Base-by-base conservation (phyloP, 1,284 basidiomycete species). In the Wallemia mellicola region DNA sequence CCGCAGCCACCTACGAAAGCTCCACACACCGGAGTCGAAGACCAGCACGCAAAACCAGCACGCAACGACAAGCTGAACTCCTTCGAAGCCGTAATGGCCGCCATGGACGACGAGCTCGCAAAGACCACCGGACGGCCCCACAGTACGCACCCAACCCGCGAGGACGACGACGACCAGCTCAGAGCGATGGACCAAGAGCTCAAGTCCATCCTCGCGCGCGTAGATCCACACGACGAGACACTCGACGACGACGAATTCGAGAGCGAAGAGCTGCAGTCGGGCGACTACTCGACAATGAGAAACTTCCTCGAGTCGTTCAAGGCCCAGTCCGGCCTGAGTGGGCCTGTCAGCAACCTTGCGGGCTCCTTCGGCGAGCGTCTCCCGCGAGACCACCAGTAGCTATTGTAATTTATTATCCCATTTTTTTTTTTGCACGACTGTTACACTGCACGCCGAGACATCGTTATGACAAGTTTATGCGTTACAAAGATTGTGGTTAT, bases 251-350 rank as follows among this genome's bases (percentile, higher is more conserved):
- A 68, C 28, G 63, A 64, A 15, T 66, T 64, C 1, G 75, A 72
- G 1, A 71, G 66, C 14, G 75, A 76, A 57, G 72, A 71, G 32
- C 38, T 48, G 14, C 14, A 48, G 22, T 68, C 72, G 33, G 73
- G 78, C 65, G 85, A 95, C 68, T 91, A 89, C 69, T 80, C 80
- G 64, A 71, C 95, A 65, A 91, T 96, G 73, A 88, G 85, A 70
- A 88, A 92, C 69, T 87, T 96, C 70, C 71, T 96, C 67, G 85
- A 92, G 72, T 92, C 87, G 68, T 92, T 86, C 74, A 86, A 84
- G 68, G 81, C 80, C 62, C 91, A 95, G 67, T 82, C 70, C 11
- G 88, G 88, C 5, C 70, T 83, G 60, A 78, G 84, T 32, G 91
- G 91, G 0, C 91, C 87, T 17, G 89, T 91, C 5, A 77, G 88